Evolutionary conservation across 2,329 filamentous ascomycete genomes (phyloP).

Genomic region (Diaporthe nobilis): DNA sequence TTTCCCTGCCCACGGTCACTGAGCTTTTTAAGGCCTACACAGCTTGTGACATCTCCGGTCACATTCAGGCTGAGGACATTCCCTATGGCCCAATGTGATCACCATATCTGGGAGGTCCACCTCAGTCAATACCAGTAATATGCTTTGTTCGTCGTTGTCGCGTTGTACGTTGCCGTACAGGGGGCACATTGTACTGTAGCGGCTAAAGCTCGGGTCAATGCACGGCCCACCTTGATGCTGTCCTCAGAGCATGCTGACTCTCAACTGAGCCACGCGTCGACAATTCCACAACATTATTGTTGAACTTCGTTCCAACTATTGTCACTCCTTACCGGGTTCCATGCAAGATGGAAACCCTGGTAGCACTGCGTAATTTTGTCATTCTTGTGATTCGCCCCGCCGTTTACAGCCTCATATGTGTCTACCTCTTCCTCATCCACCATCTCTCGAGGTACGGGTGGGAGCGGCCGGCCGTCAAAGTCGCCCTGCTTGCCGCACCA

Average conservation of each 20-base stretch:
- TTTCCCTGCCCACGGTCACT: background rate
- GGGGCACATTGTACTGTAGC: slow-evolving; percentile 1
- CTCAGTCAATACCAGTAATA: background rate
- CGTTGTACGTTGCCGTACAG: too few species aligned
- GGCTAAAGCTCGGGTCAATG: slow-evolving; percentile 32
- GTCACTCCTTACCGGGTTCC: slow-evolving; percentile 19
- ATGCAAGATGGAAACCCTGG: background rate
- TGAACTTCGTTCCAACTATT: slow-evolving; percentile 2
- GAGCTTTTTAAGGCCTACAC: background rate
- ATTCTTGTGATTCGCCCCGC: background rate
- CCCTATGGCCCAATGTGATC: too few species aligned
- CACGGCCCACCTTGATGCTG: slow-evolving; percentile 29
- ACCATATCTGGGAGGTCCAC: too few species aligned
- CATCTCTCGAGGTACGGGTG: slow-evolving; percentile 5
- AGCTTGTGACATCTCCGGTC: background rate
- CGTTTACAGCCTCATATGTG: background rate
- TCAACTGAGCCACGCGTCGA: slow-evolving; percentile 12
- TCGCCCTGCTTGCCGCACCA: slow-evolving; percentile 45
- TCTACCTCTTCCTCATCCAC: slow-evolving; percentile 3
- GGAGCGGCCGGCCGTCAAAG: slow-evolving; percentile 13
- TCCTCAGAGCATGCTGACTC: slow-evolving; percentile 10
- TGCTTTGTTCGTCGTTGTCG: background rate
- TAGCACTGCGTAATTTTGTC: background rate
- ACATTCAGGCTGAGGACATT: background rate
- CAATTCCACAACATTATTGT: background rate